Base-by-base conservation (phyloP, 192 early-diverging fungal genomes). In the Backusella circina region DNA sequence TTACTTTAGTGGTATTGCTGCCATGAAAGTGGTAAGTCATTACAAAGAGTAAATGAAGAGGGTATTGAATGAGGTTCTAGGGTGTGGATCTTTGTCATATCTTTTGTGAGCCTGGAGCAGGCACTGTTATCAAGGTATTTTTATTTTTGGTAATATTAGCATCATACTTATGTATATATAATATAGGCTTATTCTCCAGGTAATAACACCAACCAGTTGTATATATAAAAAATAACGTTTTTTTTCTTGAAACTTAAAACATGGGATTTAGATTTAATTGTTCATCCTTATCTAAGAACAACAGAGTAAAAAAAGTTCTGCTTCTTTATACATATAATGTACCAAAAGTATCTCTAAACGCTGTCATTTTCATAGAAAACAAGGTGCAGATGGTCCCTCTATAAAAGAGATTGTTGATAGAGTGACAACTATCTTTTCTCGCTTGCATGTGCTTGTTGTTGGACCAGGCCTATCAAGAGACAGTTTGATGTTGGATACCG, bases 391-490 rank as follows among this genome's bases (percentile, higher is more conserved):
- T 50, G 54, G 70, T 23, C 36, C 71, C 5, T 41, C 38, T 5
- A 38, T 79, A 28, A 70, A 85, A 13, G 83, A 84, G 30, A 82
- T 89, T 9, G 81, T 86, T 9, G 78, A 80, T 21, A 87, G 83
- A 33, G 82, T 92, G 2, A 71, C 80, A 0, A 37, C 71, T 15
- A 51, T 95, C 9, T 80, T 97, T 41, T 76, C 86, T 18, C 87
- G 95, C 1, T 54, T 95, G 4, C 95, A 99, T 80, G 94, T 94
- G 0, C 79, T 99, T 30, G 88, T 97, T 1, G 84, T 98, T 15
- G 98, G 98, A 0, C 97, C 98, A 3, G 98, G 98, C 0, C 82
- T 99, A 35, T 95, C 93, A 12, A 86, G 95, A 30, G 93, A 98
- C 76, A 66, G 73, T 23, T 66, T 84, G 6, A 93, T 97, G 84